Conservation (phyloP, 2,329 filamentous ascomycete species). For the Aspergillus aculeatinus region DNA sequence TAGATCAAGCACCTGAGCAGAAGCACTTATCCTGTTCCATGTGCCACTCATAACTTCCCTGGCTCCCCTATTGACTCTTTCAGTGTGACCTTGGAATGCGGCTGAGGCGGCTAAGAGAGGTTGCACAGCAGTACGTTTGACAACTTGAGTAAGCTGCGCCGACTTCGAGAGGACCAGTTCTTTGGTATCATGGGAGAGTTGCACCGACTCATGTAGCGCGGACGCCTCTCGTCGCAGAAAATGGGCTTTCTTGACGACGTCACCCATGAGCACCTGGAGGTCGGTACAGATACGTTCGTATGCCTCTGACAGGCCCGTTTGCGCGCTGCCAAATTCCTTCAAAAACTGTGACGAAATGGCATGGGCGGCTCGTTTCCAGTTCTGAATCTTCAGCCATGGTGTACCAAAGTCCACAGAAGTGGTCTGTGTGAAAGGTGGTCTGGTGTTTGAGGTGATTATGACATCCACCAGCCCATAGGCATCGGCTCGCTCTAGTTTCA, state of each 20-base stretch:
- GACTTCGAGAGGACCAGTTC: constrained; percentile 32
- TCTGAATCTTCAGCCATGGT: constrained; percentile 48
- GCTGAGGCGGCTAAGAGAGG: constrained; percentile 34
- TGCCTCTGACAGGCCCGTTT: constrained; percentile 38
- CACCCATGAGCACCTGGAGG: constrained; percentile 39
- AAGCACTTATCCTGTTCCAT: constrained; percentile 29
- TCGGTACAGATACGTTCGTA: constrained; percentile 41
- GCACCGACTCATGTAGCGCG: constrained; percentile 25
- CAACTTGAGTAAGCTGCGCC: constrained; percentile 34
- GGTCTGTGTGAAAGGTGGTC: constrained; percentile 35
- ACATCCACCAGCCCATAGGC: constrained; percentile 51
- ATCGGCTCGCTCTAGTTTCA: constrained; percentile 52
- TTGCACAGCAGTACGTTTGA: constrained; percentile 32
- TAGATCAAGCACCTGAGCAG: constrained; percentile 25
- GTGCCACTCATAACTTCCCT: constrained; percentile 28
- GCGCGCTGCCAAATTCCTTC: constrained; percentile 39
- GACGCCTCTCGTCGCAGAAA: constrained; percentile 32
- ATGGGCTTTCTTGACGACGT: constrained; percentile 39
- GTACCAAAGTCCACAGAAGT: constrained; percentile 45
- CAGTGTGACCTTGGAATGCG: constrained; percentile 31
- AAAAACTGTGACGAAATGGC: constrained; percentile 36
- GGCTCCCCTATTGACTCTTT: constrained; percentile 29
- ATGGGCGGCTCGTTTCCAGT: constrained; percentile 46
- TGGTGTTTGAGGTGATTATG: constrained; percentile 44
- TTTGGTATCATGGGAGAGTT: constrained; percentile 22